Percentiles rank a stretch among this genome's conserved stretches.
phyloP scores from a whole-genome alignment of 495 filamentous ascomycete genomes.

The Neurospora sp. region DNA sequence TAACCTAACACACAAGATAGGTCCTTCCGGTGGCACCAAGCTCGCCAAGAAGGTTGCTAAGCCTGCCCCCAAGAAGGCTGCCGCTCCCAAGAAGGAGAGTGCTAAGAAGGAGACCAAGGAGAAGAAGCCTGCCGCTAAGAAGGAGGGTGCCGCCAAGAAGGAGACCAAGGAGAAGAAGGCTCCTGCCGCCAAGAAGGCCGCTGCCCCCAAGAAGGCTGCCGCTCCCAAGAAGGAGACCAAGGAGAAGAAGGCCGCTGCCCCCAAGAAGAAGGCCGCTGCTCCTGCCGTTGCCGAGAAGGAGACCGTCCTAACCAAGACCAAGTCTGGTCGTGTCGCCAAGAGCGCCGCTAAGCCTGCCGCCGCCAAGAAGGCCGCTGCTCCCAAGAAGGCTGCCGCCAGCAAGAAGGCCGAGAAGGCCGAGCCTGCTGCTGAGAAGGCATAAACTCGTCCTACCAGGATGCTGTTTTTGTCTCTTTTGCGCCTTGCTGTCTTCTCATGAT shows the following conservation, averaged over 20 bases:
- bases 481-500: slow-evolving; percentile 7
- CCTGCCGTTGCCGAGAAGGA: slow-evolving; percentile 39
- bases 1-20: slow-evolving; percentile 33
- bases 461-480: neutral
- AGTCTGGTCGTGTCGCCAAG: slow-evolving; percentile 86
- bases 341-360: slow-evolving; percentile 41
- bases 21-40: slow-evolving; percentile 90
- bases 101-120: slow-evolving; percentile 29
- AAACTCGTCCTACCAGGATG: neutral
- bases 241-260: slow-evolving; percentile 37
- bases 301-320: slow-evolving; percentile 71
- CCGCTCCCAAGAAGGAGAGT: slow-evolving; percentile 37
- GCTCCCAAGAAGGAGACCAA: slow-evolving; percentile 27
- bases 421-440: slow-evolving; percentile 14
- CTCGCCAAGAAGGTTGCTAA: slow-evolving; percentile 71
- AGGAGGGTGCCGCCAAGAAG: slow-evolving; percentile 19
- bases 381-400: slow-evolving; percentile 49
- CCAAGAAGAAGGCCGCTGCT: slow-evolving; percentile 31
- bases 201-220: slow-evolving; percentile 26
- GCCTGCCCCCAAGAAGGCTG: slow-evolving; percentile 28
- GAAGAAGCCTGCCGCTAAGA: slow-evolving; percentile 34
- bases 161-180: slow-evolving; percentile 15
- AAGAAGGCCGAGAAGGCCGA: slow-evolving; percentile 28
- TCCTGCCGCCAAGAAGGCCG: slow-evolving; percentile 6
- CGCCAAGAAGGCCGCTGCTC: slow-evolving; percentile 53